phyloP scores from a whole-genome alignment of 768 basidiomycete genomes.

The Lentinula aciculospora region DNA sequence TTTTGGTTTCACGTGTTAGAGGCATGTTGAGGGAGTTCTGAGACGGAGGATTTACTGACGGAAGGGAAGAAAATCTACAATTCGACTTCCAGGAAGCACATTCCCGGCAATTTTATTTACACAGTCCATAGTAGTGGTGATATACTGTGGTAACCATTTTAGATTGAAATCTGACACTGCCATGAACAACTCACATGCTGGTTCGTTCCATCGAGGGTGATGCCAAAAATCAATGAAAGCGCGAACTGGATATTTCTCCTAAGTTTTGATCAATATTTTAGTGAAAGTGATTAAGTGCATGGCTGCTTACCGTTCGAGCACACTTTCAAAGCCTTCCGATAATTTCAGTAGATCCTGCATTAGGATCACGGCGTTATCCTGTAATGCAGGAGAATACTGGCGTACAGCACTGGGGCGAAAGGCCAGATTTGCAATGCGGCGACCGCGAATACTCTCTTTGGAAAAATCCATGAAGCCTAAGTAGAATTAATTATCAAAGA shows the following conservation, averaged over 20 bases:
- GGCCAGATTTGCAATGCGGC: neutral
- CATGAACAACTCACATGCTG: neutral
- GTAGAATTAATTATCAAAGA: neutral
- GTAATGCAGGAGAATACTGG: neutral
- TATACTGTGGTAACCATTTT: neutral
- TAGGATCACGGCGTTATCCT: neutral
- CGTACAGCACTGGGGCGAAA: neutral
- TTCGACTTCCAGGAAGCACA: neutral
- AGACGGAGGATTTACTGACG: neutral
- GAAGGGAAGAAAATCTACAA: neutral
- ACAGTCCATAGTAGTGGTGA: neutral
- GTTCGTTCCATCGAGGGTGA: neutral
- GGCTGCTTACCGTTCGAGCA: neutral
- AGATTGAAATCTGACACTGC: neutral
- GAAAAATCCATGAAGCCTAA: neutral
- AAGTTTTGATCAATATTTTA: neutral
- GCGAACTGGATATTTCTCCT: neutral
- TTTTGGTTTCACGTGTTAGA: neutral
- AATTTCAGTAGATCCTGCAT: neutral
- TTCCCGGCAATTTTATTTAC: neutral
- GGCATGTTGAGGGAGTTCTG: neutral
- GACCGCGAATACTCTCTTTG: neutral
- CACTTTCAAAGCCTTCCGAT: neutral
- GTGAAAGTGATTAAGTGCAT: neutral
- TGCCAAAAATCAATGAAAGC: neutral